Evolutionary conservation across 306 rosid species (phyloP).

Genomic region (Lathyrus aphaca): DNA sequence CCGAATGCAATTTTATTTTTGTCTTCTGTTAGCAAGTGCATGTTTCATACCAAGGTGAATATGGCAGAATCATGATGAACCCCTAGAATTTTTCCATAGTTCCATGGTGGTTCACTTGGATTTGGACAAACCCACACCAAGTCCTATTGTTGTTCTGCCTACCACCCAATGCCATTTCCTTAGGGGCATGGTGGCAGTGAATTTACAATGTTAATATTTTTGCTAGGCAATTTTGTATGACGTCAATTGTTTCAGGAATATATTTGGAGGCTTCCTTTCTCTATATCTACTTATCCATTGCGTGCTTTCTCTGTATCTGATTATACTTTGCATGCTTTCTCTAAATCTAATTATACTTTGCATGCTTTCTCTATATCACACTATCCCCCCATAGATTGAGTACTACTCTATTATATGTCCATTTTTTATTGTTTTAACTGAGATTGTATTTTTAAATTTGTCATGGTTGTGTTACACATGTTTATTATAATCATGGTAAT

Average conservation of each 20-base stretch:
- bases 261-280: slow-evolving; percentile 17
- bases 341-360: no score
- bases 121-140: neutral
- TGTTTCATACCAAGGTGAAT: no score
- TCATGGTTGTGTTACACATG: slow-evolving; percentile 1
- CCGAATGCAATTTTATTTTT: neutral
- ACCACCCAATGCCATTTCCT: neutral
- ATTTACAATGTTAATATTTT: neutral
- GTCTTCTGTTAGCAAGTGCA: neutral
- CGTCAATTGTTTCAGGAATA: slow-evolving; percentile 22
- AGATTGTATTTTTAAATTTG: neutral
- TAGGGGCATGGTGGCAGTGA: neutral
- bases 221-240: neutral
- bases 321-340: no score
- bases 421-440: slow-evolving; percentile 17
- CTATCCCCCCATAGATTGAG: neutral
- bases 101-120: no score
- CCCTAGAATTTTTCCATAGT: no score
- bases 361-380: neutral
- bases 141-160: slow-evolving; percentile 1
- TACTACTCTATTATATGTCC: neutral
- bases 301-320: no score
- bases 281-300: neutral
- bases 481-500: neutral
- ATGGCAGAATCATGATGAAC: no score